phyloP scores from a whole-genome alignment of 352 stramenopile species.

The Globisporangium alternatum region DNA sequence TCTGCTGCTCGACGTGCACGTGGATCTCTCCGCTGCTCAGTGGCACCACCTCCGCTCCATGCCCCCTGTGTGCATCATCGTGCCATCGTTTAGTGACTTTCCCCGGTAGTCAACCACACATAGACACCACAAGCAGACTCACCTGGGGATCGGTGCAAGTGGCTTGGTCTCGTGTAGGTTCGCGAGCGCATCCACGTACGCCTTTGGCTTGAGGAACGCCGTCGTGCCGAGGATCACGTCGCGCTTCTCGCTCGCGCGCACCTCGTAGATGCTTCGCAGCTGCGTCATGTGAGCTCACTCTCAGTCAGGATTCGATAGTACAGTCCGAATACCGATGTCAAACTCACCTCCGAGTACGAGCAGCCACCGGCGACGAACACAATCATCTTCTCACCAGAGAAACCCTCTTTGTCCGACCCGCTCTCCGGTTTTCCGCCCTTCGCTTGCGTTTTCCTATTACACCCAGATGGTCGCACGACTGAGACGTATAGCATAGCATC shows the following conservation, averaged over 20 bases:
- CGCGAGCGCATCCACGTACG: slow-evolving; percentile 55
- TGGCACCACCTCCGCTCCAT: slow-evolving; percentile 49
- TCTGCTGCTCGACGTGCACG: slow-evolving; percentile 58
- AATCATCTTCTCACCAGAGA: slow-evolving; percentile 89
- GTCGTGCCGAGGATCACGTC: slow-evolving; percentile 72
- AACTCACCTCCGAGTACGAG: slow-evolving; percentile 90
- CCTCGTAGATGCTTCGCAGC: slow-evolving; percentile 80
- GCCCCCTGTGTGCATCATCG: slow-evolving; percentile 19
- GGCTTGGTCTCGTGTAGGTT: slow-evolving; percentile 60
- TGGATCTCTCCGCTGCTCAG: slow-evolving; percentile 67
- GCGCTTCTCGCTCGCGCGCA: slow-evolving; percentile 61
- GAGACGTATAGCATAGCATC: not conserved
- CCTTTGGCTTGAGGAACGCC: slow-evolving; percentile 58
- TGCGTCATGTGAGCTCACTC: slow-evolving; percentile 13
- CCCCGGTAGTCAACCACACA: not conserved
- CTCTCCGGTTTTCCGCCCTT: slow-evolving; percentile 27
- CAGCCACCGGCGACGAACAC: slow-evolving; percentile 94
- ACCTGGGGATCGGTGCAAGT: slow-evolving; percentile 16
- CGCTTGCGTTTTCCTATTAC: slow-evolving; percentile 30
- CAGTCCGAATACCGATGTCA: not conserved
- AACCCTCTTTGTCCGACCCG: slow-evolving; percentile 42
- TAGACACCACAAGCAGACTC: slow-evolving; percentile 7
- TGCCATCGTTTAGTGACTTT: not conserved
- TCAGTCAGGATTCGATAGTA: not conserved
- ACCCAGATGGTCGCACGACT: not conserved